Base-by-base conservation (phyloP, 352 stramenopile species). In the Blastocystis sp. region DNA sequence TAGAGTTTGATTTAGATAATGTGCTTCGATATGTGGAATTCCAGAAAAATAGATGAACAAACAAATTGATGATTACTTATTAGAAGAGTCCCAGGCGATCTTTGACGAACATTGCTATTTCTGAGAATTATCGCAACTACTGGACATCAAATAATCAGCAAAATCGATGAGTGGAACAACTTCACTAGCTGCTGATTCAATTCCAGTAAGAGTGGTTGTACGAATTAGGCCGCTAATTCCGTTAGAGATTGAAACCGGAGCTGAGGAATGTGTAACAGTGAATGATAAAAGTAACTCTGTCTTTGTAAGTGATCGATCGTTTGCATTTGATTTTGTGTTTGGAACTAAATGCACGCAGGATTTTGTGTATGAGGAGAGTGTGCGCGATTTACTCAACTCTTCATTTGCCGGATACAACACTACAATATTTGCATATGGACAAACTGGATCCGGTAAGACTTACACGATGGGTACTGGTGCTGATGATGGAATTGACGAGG, bases 351-450 rank as follows among this genome's bases (percentile, higher is more conserved):
- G 47, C 16, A 26, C 37, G 6, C 90, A 92, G 81, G 76, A 89
- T 9, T 45, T 55, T 50, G 81, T 91, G 16, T 92, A 91, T 79
- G 30, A 89, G n/a, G 18, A 43, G 18, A 68, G 54, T 41, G 90
- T 91, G 3, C 54, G 41, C 8, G 65, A 88, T 26, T 26, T 92
- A 24, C 62, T 92, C 8, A 24, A 59, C 41, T 79, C 34, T 4
- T 76, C 63, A 9, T 69, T 92, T 5, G 11, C 20, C 18, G 90
- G 90, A 1, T 88, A 91, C 1, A 92, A 92, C 62, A 79, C 55
- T 18, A 92, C 90, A 30, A 26, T 92, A 18, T 92, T 92, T 90
- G 90, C 90, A 1, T 92, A 92, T 73, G 90, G 90, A 7, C 90
- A 92, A 85, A 92, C 90, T 9, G 90, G 90, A 20, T 90, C 81